phyloP scores from a whole-genome alignment of 306 rosid species.

The Macrotyloma uniflorum region DNA sequence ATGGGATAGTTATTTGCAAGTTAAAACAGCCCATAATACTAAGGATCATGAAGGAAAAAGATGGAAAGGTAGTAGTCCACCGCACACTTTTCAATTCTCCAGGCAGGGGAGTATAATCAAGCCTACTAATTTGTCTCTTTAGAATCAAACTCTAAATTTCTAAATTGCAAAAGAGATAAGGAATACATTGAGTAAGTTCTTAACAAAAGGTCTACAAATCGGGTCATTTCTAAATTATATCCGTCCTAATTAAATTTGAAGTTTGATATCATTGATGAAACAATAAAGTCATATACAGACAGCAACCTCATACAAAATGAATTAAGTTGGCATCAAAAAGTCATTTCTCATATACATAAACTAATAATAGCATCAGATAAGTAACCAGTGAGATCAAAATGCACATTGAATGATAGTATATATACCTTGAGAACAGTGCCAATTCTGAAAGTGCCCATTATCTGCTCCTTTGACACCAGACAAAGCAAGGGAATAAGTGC shows the following conservation, averaged over 20 bases:
- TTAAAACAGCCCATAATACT: background rate
- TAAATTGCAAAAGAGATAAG: background rate
- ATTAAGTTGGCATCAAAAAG: conserved; percentile 27
- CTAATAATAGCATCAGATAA: background rate
- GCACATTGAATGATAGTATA: conserved; percentile 27
- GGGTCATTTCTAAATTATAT: conserved; percentile 8
- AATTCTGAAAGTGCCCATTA: conserved; percentile 88
- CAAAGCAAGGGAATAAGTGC: conserved; percentile 94
- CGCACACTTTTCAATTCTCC: background rate
- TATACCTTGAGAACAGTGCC: conserved; percentile 75
- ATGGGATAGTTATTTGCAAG: background rate
- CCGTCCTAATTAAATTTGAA: background rate
- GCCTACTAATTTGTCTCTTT: background rate
- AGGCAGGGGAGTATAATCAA: conserved; percentile 16
- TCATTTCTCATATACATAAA: conserved; percentile 15
- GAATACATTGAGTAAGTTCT: background rate
- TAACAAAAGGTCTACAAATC: background rate
- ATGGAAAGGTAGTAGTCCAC: background rate
- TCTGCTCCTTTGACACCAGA: conserved; percentile 86
- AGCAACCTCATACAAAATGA: background rate
- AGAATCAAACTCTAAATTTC: conserved; percentile 9
- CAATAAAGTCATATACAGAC: background rate
- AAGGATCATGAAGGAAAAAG: background rate
- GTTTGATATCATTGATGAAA: background rate
- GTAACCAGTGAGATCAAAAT: conserved; percentile 6